Evolutionary conservation across 2,329 filamentous ascomycete species (phyloP).

Genomic region (Bisporella sp.): DNA sequence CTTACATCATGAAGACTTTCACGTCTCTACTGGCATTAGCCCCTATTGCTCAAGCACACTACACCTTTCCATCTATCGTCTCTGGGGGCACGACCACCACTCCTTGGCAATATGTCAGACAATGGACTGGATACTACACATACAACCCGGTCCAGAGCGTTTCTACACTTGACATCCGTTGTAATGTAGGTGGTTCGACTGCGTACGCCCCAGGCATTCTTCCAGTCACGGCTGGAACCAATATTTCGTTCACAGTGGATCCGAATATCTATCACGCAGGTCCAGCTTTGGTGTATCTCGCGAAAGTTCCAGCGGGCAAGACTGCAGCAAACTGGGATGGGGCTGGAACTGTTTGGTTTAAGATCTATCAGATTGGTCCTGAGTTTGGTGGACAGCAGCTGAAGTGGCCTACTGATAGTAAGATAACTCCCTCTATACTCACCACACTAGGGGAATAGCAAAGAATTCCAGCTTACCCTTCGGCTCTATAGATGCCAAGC

Average conservation of each 20-base stretch:
- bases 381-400: conserved; percentile 11
- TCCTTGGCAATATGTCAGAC: conserved; percentile 19
- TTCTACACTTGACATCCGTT: conserved; percentile 33
- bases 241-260: conserved; percentile 15
- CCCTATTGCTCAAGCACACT: conserved; percentile 16
- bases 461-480: too few relatives aligned
- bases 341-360: conserved; percentile 21
- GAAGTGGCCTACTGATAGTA: conserved; percentile 16
- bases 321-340: conserved; percentile 21
- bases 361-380: conserved; percentile 18
- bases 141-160: conserved; percentile 19
- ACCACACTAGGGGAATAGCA: too few relatives aligned
- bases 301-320: conserved; percentile 17
- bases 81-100: conserved; percentile 10
- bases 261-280: conserved; percentile 24
- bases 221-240: conserved; percentile 17
- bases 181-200: conserved; percentile 28
- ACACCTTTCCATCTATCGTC: conserved; percentile 17
- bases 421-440: too few relatives aligned
- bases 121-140: conserved; percentile 21
- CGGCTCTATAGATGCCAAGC: too few relatives aligned
- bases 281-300: conserved; percentile 19
- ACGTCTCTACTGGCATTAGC: conserved; percentile 12
- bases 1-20: conserved; percentile 8
- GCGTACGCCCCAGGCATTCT: background rate